These are phyloP conservation scores for Ocimum tenuiflorum DNA, from an alignment of 257 asterid genomes.

Conservation along the genomic window DNA sequence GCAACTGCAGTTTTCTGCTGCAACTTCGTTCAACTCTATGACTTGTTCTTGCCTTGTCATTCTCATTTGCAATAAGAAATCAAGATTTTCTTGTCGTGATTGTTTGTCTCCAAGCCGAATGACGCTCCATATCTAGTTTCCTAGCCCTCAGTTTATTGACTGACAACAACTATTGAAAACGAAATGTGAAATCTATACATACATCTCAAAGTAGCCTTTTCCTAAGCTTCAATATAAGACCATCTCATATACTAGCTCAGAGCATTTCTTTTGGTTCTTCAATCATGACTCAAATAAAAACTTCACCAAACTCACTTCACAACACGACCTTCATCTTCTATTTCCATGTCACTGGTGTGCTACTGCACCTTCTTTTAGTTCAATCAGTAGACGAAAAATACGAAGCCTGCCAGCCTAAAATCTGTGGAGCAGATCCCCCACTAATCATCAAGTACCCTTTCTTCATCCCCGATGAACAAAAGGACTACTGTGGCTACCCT, in stretches of 20 bases:
- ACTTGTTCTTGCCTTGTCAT: not conserved
- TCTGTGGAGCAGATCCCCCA: not conserved
- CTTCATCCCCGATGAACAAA: not conserved
- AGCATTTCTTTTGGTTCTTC: not conserved
- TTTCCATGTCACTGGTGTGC: not conserved
- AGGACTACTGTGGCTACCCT: not conserved
- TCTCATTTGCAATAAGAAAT: not conserved
- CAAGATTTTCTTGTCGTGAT: not conserved
- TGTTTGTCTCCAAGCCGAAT: not conserved
- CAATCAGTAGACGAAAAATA: not conserved
- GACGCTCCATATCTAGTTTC: not conserved
- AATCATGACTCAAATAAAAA: not conserved
- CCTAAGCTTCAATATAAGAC: not conserved
- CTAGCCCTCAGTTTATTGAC: not conserved
- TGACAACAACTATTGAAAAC: not conserved
- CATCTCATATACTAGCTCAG: not conserved
- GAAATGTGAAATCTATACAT: not conserved
- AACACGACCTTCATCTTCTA: not conserved
- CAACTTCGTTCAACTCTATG: too few relatives aligned
- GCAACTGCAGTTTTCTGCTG: too few relatives aligned
- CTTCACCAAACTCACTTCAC: not conserved
- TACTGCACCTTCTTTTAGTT: not conserved
- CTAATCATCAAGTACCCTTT: not conserved
- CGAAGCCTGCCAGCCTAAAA: not conserved
- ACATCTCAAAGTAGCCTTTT: not conserved